Evolutionary conservation across 2,329 filamentous ascomycete genomes (phyloP).

Genomic region (Knufia fluminis): DNA sequence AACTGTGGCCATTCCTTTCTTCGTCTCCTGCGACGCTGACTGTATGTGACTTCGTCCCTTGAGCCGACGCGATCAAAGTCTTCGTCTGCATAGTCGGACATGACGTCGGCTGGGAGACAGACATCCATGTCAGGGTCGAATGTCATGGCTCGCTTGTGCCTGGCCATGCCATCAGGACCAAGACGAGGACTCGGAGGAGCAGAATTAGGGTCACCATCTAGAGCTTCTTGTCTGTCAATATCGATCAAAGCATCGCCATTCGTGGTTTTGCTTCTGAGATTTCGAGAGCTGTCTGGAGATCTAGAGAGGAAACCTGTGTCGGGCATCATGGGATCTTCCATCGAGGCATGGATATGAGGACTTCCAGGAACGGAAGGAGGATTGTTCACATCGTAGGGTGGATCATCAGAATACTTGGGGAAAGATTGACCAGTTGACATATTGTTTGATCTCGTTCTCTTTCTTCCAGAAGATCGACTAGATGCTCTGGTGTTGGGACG

Average conservation of each 20-base stretch:
- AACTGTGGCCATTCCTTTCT: constrained; percentile 79
- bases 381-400: constrained; percentile 55
- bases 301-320: constrained; percentile 32
- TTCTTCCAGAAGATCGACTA: constrained; percentile 16
- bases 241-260: constrained; percentile 36
- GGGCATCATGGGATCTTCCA: constrained; percentile 45
- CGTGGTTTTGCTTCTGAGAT: constrained; percentile 22
- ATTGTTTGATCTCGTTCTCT: constrained; percentile 13
- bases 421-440: constrained; percentile 12
- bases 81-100: constrained; percentile 75
- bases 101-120: constrained; percentile 72
- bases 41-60: constrained; percentile 31
- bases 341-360: constrained; percentile 45
- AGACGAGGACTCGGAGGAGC: constrained; percentile 33
- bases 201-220: constrained; percentile 21
- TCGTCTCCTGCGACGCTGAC: constrained; percentile 44
- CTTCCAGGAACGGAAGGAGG: constrained; percentile 54
- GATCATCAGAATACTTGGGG: constrained; percentile 14
- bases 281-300: constrained; percentile 30
- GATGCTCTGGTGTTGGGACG: constrained; percentile 18
- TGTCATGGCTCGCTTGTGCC: constrained; percentile 47
- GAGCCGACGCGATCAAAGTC: constrained; percentile 49
- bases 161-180: constrained; percentile 26
- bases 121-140: constrained; percentile 68
- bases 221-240: constrained; percentile 30